These are phyloP conservation scores for Aspergillus asperescens DNA, from an alignment of 495 filamentous ascomycete species.

Conservation along the genomic window DNA sequence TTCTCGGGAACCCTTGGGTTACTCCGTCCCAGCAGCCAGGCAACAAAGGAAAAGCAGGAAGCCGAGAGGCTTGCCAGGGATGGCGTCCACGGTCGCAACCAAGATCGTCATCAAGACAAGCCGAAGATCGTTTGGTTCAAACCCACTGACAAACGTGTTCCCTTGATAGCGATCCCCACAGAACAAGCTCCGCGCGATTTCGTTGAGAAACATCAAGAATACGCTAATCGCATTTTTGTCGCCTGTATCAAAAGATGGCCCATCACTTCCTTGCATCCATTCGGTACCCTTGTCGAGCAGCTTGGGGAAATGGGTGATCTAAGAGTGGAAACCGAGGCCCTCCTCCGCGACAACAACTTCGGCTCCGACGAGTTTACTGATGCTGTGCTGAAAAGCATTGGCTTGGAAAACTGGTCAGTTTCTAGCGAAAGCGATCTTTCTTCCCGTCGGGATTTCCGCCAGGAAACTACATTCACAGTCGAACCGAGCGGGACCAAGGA, in stretches of 20 bases:
- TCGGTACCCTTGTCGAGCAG: conserved; percentile 94
- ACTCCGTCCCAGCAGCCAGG: conserved; percentile 93
- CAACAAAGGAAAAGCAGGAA: conserved; percentile 99
- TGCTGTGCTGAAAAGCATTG: conserved; percentile 87
- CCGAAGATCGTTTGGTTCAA: conserved; percentile 99
- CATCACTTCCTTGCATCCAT: conserved; percentile 98
- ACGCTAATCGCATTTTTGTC: conserved; percentile 95
- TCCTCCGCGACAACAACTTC: conserved; percentile 98
- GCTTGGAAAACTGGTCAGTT: conserved; percentile 85
- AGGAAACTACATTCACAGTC: conserved; percentile 85
- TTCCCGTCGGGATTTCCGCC: conserved; percentile 83
- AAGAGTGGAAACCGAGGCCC: conserved; percentile 93
- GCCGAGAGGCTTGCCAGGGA: conserved; percentile 90
- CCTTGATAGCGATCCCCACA: conserved; percentile 94
- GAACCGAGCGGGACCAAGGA: conserved; percentile 77
- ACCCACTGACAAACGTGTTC: conserved; percentile 97
- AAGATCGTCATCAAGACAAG: conserved; percentile 86
- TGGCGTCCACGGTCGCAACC: conserved; percentile 66
- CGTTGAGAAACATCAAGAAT: conserved; percentile 96
- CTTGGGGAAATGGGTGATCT: conserved; percentile 96
- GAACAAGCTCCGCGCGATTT: conserved; percentile 97
- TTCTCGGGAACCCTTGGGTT: conserved; percentile 95
- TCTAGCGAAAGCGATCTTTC: conserved; percentile 74
- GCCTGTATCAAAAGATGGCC: conserved; percentile 99
- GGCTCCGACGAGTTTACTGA: conserved; percentile 96